phyloP scores from a whole-genome alignment of 148 eudicot genomes.

The Chenopodium formosanum region DNA sequence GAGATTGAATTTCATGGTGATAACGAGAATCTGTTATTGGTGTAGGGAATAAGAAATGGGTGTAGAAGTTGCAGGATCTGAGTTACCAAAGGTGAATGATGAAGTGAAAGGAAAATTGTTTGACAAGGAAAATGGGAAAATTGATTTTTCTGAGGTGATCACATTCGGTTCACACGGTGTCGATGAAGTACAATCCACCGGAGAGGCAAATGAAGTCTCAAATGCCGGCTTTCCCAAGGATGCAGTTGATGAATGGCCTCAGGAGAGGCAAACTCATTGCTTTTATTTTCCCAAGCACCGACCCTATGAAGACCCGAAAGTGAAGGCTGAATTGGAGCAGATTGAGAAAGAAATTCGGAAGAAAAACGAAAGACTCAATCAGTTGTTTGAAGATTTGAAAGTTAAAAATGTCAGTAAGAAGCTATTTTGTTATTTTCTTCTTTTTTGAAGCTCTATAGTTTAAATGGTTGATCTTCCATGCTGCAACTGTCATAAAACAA shows the following conservation, averaged over 20 bases:
- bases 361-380: constrained; percentile 42
- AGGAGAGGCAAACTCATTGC: constrained; percentile 40
- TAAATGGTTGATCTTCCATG: background rate
- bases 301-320: constrained; percentile 58
- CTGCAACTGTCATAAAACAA: background rate
- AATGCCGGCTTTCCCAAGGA: constrained; percentile 55
- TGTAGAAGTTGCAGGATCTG: constrained; percentile 59
- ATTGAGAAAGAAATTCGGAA: constrained; percentile 61
- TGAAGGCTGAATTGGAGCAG: constrained; percentile 54
- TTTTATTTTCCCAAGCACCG: constrained; percentile 67
- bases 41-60: constrained; percentile 31
- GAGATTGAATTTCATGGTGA: background rate
- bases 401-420: constrained; percentile 49
- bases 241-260: constrained; percentile 90
- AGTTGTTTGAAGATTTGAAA: constrained; percentile 48
- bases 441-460: background rate
- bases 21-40: constrained; percentile 1
- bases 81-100: constrained; percentile 36
- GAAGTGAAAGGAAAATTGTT: constrained; percentile 37
- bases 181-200: constrained; percentile 44
- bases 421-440: background rate
- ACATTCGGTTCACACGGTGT: constrained; percentile 62
- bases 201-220: constrained; percentile 38
- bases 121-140: constrained; percentile 43
- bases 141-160: constrained; percentile 42